Conservation (phyloP, 306 rosid species). For the Luffa aegyptiaca region DNA sequence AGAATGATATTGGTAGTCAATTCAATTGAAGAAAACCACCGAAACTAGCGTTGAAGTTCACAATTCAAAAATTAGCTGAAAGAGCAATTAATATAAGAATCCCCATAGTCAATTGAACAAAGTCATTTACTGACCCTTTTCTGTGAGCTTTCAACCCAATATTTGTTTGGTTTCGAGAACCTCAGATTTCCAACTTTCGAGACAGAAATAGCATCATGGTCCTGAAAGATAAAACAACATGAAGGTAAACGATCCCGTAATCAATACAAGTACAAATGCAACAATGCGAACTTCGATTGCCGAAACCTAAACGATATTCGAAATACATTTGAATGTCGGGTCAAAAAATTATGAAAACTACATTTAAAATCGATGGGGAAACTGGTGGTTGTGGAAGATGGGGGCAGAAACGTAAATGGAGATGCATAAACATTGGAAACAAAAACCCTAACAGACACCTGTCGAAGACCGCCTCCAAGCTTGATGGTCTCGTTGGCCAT, state of each 20-base stretch:
- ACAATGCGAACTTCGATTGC: background rate
- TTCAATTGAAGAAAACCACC: background rate
- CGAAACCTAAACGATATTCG: background rate
- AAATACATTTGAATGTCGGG: background rate
- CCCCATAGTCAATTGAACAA: background rate
- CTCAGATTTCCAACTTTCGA: constrained; percentile 69
- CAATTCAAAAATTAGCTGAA: background rate
- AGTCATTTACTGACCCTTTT: constrained; percentile 57
- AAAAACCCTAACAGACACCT: constrained; percentile 32
- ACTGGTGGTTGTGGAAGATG: background rate
- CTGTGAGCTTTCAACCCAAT: constrained; percentile 87
- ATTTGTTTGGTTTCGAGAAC: constrained; percentile 74
- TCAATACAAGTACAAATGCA: background rate
- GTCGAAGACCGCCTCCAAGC: constrained; percentile 86
- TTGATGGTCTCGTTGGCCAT: constrained; percentile 76
- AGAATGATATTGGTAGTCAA: background rate
- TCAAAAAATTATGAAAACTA: background rate
- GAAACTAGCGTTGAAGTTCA: background rate
- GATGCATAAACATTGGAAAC: background rate
- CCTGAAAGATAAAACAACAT: constrained; percentile 25
- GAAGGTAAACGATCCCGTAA: background rate
- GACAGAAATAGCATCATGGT: constrained; percentile 59
- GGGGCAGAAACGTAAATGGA: background rate
- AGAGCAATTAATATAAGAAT: background rate
- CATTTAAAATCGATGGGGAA: background rate